phyloP scores from a whole-genome alignment of 2,329 filamentous ascomycete species.

The Penicillium sp. region DNA sequence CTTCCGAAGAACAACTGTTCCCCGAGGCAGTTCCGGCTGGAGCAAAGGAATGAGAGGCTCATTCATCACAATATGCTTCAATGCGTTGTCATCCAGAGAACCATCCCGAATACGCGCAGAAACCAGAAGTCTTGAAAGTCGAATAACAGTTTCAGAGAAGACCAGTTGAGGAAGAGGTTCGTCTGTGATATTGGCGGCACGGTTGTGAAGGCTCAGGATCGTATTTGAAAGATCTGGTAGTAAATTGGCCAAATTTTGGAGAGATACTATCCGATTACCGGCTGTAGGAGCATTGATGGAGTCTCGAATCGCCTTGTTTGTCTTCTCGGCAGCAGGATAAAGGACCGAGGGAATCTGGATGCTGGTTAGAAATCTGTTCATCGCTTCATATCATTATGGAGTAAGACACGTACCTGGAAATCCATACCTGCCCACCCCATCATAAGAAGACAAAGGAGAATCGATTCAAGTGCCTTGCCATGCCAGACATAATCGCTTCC shows the following conservation, averaged over 20 bases:
- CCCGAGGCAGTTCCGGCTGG: constrained; percentile 40
- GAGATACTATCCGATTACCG: constrained; percentile 50
- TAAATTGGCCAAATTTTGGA: constrained; percentile 56
- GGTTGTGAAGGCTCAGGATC: constrained; percentile 60
- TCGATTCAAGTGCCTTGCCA: constrained; percentile 89
- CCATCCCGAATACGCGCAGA: constrained; percentile 56
- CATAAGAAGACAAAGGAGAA: constrained; percentile 79
- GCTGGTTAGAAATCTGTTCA: not conserved
- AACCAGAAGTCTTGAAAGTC: constrained; percentile 58
- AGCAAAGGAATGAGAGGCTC: constrained; percentile 44
- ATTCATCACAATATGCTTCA: constrained; percentile 64
- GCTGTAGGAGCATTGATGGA: constrained; percentile 46
- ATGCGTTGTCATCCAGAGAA: constrained; percentile 53
- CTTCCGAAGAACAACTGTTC: constrained; percentile 55
- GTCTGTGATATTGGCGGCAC: constrained; percentile 56
- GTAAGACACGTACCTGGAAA: constrained; percentile 57
- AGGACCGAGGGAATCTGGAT: constrained; percentile 58
- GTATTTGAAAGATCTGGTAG: constrained; percentile 62
- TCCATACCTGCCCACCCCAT: constrained; percentile 83
- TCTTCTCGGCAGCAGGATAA: constrained; percentile 56
- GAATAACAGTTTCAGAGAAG: constrained; percentile 61
- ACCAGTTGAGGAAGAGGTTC: constrained; percentile 59
- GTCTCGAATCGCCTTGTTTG: constrained; percentile 48
- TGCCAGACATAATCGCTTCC: constrained; percentile 96
- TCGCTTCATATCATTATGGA: not conserved